Conservation (phyloP, 179 eudicot species). For the Spinacia oleracea region DNA sequence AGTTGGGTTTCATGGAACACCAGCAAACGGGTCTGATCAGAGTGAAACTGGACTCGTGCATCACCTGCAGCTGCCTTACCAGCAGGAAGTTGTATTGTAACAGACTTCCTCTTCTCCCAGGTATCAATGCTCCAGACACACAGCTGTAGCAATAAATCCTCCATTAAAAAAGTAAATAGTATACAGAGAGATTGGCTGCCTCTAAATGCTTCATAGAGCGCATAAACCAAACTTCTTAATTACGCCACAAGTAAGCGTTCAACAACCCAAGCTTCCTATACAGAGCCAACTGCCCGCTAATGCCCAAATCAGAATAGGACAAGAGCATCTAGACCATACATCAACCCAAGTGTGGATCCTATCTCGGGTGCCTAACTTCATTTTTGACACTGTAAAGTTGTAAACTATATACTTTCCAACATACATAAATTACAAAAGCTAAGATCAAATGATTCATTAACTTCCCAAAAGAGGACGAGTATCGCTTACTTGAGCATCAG, state of each 20-base stretch:
- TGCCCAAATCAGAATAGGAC: not conserved
- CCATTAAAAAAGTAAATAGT: not conserved
- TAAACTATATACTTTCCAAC: not conserved
- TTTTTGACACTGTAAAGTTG: not conserved
- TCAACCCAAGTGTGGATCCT: not conserved
- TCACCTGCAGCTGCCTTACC: slow-evolving; percentile 79
- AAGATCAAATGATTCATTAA: not conserved
- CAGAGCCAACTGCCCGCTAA: not conserved
- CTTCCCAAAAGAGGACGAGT: slow-evolving; percentile 10
- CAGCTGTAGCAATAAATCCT: slow-evolving; percentile 44
- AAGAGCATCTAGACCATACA: not conserved
- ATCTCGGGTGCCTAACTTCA: not conserved
- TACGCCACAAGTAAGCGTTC: not conserved
- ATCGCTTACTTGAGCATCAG: slow-evolving; percentile 80
- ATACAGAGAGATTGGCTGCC: not conserved
- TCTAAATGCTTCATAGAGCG: too few relatives aligned
- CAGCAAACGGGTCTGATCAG: slow-evolving; percentile 76
- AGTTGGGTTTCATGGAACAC: slow-evolving; percentile 90
- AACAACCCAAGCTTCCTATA: not conserved
- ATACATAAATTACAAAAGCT: not conserved
- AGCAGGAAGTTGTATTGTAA: slow-evolving; percentile 71
- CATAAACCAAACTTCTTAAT: not conserved
- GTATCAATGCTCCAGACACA: slow-evolving; percentile 88
- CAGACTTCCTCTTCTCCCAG: slow-evolving; percentile 76
- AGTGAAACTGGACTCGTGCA: slow-evolving; percentile 85